phyloP scores from a whole-genome alignment of 1,284 basidiomycete genomes.

The Boletus chippewaensis region DNA sequence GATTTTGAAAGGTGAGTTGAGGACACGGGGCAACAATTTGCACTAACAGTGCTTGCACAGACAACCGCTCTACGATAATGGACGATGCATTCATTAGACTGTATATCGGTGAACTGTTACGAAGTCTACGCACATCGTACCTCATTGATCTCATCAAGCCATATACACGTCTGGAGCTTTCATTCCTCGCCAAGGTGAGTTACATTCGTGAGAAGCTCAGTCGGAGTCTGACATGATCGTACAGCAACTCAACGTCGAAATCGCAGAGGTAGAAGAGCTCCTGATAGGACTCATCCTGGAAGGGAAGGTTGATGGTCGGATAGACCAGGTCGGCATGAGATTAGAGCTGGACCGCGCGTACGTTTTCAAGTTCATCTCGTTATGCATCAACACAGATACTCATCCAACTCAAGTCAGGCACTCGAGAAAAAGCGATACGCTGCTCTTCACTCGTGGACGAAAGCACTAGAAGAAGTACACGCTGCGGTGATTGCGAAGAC shows the following conservation, averaged over 20 bases:
- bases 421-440: conserved; percentile 79
- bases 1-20: conserved; percentile 73
- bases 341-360: conserved; percentile 87
- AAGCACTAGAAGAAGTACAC: conserved; percentile 68
- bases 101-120: conserved; percentile 93
- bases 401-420: conserved; percentile 52
- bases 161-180: conserved; percentile 88
- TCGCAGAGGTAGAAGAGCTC: conserved; percentile 86
- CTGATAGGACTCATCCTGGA: conserved; percentile 92
- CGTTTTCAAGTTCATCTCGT: conserved; percentile 28
- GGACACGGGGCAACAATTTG: not conserved
- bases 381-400: not conserved
- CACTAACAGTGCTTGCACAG: conserved; percentile 36
- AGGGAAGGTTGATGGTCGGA: conserved; percentile 89
- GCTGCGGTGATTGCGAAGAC: conserved; percentile 68
- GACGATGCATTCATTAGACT: conserved; percentile 88
- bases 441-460: conserved; percentile 77
- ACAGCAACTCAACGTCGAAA: conserved; percentile 88
- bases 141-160: conserved; percentile 97
- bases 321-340: conserved; percentile 92
- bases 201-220: not conserved
- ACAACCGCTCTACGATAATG: conserved; percentile 92
- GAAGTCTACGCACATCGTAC: conserved; percentile 91
- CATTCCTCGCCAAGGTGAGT: conserved; percentile 81
- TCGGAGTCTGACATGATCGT: not conserved